A percentile compares a stretch with the other conserved stretches of the same genome.
Conservation (phyloP, 2,329 filamentous ascomycete species). For the Epichloe brachyelytri region DNA sequence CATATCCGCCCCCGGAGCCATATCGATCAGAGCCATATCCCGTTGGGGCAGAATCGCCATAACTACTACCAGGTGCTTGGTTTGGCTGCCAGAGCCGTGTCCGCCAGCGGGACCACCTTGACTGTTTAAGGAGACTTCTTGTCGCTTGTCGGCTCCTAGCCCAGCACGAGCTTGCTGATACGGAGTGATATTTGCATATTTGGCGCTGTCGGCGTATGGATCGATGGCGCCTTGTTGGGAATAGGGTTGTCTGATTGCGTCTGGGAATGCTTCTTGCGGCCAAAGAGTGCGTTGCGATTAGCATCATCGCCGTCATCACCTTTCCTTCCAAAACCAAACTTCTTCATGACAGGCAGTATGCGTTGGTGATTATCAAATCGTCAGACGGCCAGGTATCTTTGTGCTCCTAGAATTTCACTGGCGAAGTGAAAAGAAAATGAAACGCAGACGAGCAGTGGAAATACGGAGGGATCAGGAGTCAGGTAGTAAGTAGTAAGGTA, state of each 20-base stretch:
- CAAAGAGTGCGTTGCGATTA: slow-evolving; percentile 38
- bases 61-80: slow-evolving; percentile 7
- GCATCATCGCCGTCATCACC: slow-evolving; percentile 34
- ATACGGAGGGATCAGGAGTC: background rate
- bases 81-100: slow-evolving; percentile 8
- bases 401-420: background rate
- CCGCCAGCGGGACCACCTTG: slow-evolving; percentile 6
- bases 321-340: slow-evolving; percentile 47
- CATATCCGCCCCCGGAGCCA: slow-evolving; percentile 38
- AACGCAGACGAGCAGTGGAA: background rate
- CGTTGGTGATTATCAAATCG: background rate
- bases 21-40: slow-evolving; percentile 44
- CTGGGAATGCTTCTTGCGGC: slow-evolving; percentile 38
- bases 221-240: slow-evolving; percentile 38
- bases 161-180: slow-evolving; percentile 31
- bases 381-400: background rate
- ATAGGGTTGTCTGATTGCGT: slow-evolving; percentile 40
- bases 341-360: slow-evolving; percentile 35
- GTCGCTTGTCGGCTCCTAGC: slow-evolving; percentile 18
- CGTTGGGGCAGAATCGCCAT: slow-evolving; percentile 13
- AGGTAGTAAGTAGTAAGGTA: too few relatives aligned
- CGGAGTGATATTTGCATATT: slow-evolving; percentile 31
- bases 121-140: slow-evolving; percentile 18
- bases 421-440: background rate
- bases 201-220: slow-evolving; percentile 38